phyloP scores from a whole-genome alignment of 2,329 filamentous ascomycete species.

The Drechslerella coelobrocha region DNA sequence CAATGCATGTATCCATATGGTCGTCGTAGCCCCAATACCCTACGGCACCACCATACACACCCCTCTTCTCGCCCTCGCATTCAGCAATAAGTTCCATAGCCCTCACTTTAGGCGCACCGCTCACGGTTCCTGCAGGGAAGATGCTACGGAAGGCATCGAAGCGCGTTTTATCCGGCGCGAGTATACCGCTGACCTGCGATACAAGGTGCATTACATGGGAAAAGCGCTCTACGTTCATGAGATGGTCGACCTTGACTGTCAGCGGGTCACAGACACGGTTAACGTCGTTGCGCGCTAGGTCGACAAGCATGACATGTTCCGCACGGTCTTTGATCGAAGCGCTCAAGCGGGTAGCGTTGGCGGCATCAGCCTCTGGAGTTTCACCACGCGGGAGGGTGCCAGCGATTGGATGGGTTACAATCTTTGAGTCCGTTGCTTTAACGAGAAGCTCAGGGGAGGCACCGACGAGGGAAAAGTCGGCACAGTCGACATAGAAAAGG shows the following conservation, averaged over 20 bases:
- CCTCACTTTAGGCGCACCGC: constrained; percentile 90
- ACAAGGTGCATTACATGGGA: constrained; percentile 97
- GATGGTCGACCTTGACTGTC: constrained; percentile 85
- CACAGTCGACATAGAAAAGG: constrained; percentile 92
- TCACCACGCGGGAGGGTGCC: constrained; percentile 89
- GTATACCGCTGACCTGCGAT: constrained; percentile 90
- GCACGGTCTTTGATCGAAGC: constrained; percentile 87
- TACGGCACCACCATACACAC: constrained; percentile 93
- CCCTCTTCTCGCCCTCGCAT: constrained; percentile 89
- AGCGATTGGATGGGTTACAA: constrained; percentile 96
- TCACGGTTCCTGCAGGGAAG: constrained; percentile 95
- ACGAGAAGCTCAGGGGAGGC: constrained; percentile 94
- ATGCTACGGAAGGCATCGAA: constrained; percentile 97
- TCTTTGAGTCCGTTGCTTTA: constrained; percentile 82
- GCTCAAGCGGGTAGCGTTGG: constrained; percentile 76
- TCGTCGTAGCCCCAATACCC: constrained; percentile 92
- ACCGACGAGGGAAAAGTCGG: constrained; percentile 91
- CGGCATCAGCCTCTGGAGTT: constrained; percentile 79
- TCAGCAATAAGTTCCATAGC: constrained; percentile 98
- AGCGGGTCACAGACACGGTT: constrained; percentile 93
- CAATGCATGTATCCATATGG: constrained; percentile 69
- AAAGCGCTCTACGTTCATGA: constrained; percentile 95
- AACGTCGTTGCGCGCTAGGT: constrained; percentile 93
- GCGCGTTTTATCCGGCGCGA: constrained; percentile 80
- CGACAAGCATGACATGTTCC: constrained; percentile 97